Evolutionary conservation across 192 early-diverging fungal genomes (phyloP).

Genomic region (Allomyces javanicus): DNA sequence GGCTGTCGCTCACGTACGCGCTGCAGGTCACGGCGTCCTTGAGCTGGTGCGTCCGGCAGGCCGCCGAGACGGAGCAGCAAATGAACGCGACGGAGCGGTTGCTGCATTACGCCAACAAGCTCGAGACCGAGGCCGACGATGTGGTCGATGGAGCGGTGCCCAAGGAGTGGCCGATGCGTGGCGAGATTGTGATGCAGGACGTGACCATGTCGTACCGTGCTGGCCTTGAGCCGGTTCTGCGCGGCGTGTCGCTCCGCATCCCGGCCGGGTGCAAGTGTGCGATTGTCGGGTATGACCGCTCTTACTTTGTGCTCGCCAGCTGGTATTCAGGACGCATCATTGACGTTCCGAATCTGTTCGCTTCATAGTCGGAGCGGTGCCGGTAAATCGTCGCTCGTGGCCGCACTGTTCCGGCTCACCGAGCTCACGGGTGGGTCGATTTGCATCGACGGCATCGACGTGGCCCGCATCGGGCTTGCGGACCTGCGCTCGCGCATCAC

Average conservation of each 20-base stretch:
- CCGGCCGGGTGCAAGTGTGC: background rate
- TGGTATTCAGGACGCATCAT: too few relatives aligned
- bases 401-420: constrained; percentile 19
- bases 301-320: too few relatives aligned
- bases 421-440: constrained; percentile 11
- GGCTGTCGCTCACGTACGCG: constrained; percentile 64
- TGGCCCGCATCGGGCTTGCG: constrained; percentile 3
- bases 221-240: background rate
- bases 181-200: background rate
- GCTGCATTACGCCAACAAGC: constrained; percentile 15
- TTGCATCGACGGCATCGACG: constrained; percentile 17
- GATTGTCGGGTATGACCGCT: background rate
- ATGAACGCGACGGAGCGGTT: constrained; percentile 46
- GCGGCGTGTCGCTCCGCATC: background rate
- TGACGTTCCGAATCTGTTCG: too few relatives aligned
- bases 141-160: too few relatives aligned
- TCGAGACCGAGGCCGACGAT: background rate
- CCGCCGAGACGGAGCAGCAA: constrained; percentile 44
- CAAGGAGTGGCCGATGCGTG: background rate
- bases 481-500: constrained; percentile 10
- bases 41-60: constrained; percentile 52
- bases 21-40: constrained; percentile 56
- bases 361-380: constrained; percentile 5
- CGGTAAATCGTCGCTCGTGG: constrained; percentile 6
- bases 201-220: background rate